phyloP scores from a whole-genome alignment of 2,329 filamentous ascomycete genomes.

The Diaporthe ampelina region DNA sequence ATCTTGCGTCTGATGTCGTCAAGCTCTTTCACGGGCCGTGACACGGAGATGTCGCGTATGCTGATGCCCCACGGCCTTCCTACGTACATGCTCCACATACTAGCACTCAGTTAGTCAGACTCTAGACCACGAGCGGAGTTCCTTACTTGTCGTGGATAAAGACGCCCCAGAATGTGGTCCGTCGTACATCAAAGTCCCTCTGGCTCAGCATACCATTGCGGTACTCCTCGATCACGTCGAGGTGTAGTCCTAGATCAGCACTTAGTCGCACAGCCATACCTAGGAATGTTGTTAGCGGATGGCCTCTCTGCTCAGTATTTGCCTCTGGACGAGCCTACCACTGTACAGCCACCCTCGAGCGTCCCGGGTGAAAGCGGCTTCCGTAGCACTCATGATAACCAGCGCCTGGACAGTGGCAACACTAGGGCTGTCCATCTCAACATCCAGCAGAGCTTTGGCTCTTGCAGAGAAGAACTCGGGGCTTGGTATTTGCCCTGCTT shows the following conservation, averaged over 20 bases:
- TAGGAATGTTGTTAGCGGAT: neutral
- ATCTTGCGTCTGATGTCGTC: constrained; percentile 7
- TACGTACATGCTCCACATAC: constrained; percentile 23
- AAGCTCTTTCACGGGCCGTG: neutral
- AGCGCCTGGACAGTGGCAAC: constrained; percentile 62
- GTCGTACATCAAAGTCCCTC: constrained; percentile 16
- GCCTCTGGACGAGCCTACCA: neutral
- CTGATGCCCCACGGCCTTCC: constrained; percentile 14
- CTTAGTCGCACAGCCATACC: constrained; percentile 14
- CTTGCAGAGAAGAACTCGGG: constrained; percentile 57
- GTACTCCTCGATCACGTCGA: constrained; percentile 17
- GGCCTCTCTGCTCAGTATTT: rapidly evolving
- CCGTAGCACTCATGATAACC: constrained; percentile 59
- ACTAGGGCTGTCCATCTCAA: constrained; percentile 60
- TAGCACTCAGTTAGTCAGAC: neutral
- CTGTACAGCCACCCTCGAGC: constrained; percentile 54
- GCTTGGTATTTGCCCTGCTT: neutral
- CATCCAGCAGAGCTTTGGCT: constrained; percentile 58
- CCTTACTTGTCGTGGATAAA: constrained; percentile 22
- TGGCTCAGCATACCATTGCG: constrained; percentile 10
- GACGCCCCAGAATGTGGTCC: constrained; percentile 2
- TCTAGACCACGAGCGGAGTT: neutral
- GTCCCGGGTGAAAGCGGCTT: constrained; percentile 59
- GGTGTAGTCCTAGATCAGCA: neutral
- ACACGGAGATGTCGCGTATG: constrained; percentile 12